phyloP scores from a whole-genome alignment of 192 early-diverging fungal species.

The Linnemannia zychae region DNA sequence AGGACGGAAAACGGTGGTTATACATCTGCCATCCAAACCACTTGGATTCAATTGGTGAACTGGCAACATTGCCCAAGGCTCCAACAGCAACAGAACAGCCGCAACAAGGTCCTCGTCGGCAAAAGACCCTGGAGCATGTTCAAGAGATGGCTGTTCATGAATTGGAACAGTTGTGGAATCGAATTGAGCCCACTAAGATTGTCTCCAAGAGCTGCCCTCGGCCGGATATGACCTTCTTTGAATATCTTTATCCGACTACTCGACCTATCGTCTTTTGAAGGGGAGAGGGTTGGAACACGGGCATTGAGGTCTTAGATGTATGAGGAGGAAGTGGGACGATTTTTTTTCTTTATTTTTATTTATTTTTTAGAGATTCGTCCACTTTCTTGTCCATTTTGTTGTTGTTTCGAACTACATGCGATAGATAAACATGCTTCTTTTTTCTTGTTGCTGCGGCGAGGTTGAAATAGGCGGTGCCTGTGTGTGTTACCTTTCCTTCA shows the following conservation, averaged over 20 bases:
- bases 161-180: slow-evolving; percentile 38
- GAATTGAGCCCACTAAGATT: slow-evolving; percentile 32
- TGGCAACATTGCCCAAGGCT: not conserved
- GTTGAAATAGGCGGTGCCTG: no score
- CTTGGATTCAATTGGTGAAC: slow-evolving; percentile 34
- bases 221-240: slow-evolving; percentile 54
- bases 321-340: no score
- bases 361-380: no score
- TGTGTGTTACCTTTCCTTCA: no score
- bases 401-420: no score
- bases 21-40: slow-evolving; percentile 58
- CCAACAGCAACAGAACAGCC: not conserved
- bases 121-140: slow-evolving; percentile 46
- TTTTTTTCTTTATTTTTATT: no score
- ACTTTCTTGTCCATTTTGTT: no score
- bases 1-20: slow-evolving; percentile 47
- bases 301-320: no score
- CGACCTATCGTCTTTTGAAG: slow-evolving; percentile 23
- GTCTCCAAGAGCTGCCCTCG: slow-evolving; percentile 2
- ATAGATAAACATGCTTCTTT: no score
- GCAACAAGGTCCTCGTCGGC: slow-evolving; percentile 20
- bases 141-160: slow-evolving; percentile 47
- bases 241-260: slow-evolving; percentile 49
- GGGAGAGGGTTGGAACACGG: not conserved
- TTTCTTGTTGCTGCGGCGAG: no score